Evolutionary conservation across 495 filamentous ascomycete genomes (phyloP).

Genomic region (Aspergillus avenaceus): DNA sequence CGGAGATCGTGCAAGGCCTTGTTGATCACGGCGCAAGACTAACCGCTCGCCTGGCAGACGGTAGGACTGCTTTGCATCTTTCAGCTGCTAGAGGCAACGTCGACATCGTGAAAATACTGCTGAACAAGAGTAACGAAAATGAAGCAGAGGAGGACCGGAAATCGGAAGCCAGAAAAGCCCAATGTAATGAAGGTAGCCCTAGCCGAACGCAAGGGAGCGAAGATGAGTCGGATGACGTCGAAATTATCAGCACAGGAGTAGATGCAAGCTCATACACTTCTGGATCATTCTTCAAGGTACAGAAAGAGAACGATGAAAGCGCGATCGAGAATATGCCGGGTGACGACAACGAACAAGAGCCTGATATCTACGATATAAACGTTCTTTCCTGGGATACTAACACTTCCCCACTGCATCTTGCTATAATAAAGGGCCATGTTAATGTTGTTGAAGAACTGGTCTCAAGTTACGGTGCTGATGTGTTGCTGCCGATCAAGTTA

Average conservation of each 20-base stretch:
- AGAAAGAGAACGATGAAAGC: conserved; percentile 22
- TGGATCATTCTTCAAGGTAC: conserved; percentile 66
- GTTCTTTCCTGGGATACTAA: conserved; percentile 70
- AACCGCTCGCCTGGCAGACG: conserved; percentile 68
- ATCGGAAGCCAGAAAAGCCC: conserved; percentile 41
- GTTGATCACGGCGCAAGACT: conserved; percentile 71
- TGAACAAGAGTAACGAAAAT: conserved; percentile 66
- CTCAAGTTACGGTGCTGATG: conserved; percentile 68
- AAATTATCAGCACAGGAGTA: conserved; percentile 37
- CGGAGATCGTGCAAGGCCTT: conserved; percentile 64
- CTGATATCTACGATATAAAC: conserved; percentile 76
- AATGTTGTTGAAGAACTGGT: conserved; percentile 66
- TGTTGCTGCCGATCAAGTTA: conserved; percentile 64
- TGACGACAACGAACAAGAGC: conserved; percentile 59
- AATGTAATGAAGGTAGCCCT: conserved; percentile 37
- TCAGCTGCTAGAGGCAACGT: conserved; percentile 63
- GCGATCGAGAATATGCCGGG: conserved; percentile 26
- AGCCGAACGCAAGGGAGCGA: conserved; percentile 7
- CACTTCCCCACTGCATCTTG: conserved; percentile 68
- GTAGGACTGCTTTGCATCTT: conserved; percentile 72
- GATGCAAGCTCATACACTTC: conserved; percentile 38
- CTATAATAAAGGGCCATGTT: conserved; percentile 66
- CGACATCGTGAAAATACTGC: conserved; percentile 65
- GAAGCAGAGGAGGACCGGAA: conserved; percentile 61
- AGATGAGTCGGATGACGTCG: conserved; percentile 12